A percentile compares a stretch with the other conserved stretches of the same genome.
phyloP scores from a whole-genome alignment of 2,329 filamentous ascomycete genomes.

The Xylariales sp. region DNA sequence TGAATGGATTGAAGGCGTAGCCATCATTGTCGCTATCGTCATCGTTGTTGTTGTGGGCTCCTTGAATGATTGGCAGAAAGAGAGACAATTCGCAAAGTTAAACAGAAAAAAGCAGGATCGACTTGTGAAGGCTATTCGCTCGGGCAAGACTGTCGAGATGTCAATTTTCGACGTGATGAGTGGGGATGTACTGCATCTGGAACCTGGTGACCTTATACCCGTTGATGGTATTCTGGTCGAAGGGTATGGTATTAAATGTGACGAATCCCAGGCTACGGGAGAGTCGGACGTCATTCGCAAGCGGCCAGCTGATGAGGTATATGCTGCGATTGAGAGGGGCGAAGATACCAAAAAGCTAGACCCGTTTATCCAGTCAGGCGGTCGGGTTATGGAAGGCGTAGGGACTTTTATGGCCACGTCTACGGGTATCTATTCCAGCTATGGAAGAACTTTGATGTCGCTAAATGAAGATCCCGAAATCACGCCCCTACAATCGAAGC shows the following conservation, averaged over 20 bases:
- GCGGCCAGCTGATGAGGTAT: slow-evolving; percentile 74
- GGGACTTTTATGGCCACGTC: slow-evolving; percentile 80
- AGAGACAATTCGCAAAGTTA: slow-evolving; percentile 80
- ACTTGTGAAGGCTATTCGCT: slow-evolving; percentile 76
- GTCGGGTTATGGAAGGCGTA: slow-evolving; percentile 80
- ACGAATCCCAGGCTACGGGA: slow-evolving; percentile 82
- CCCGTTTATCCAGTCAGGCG: slow-evolving; percentile 86
- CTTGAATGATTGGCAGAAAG: slow-evolving; percentile 83
- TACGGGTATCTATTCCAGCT: slow-evolving; percentile 78
- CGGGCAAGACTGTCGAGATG: slow-evolving; percentile 75
- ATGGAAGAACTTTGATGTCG: slow-evolving; percentile 80
- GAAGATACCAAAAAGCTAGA: slow-evolving; percentile 78
- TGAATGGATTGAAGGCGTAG: slow-evolving; percentile 85
- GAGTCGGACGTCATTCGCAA: slow-evolving; percentile 82
- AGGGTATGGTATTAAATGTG: slow-evolving; percentile 79
- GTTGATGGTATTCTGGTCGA: slow-evolving; percentile 79
- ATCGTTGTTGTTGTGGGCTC: slow-evolving; percentile 83
- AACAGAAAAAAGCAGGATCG: slow-evolving; percentile 85
- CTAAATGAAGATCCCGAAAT: slow-evolving; percentile 79
- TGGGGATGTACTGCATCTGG: slow-evolving; percentile 78
- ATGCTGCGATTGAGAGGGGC: slow-evolving; percentile 73
- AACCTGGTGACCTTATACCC: slow-evolving; percentile 79
- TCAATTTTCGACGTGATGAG: slow-evolving; percentile 76
- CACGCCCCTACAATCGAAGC: slow-evolving; percentile 80
- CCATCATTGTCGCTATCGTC: slow-evolving; percentile 81